phyloP scores from a whole-genome alignment of 148 eudicot species.

The Fagopyrum homotropicum region DNA sequence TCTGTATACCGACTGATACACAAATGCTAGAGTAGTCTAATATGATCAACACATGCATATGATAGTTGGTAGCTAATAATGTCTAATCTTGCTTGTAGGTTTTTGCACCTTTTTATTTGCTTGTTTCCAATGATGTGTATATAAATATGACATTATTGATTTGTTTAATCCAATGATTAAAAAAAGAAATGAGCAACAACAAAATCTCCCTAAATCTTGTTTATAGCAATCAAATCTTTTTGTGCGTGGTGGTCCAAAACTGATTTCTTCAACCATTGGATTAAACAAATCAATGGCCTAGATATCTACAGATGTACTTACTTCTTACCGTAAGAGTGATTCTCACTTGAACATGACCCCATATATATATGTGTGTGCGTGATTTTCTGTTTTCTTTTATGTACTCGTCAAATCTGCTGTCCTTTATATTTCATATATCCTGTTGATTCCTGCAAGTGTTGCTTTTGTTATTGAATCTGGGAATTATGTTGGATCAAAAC shows the following conservation, averaged over 20 bases:
- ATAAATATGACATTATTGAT: not conserved
- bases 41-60: not conserved
- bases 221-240: no score
- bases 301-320: no score
- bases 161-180: no score
- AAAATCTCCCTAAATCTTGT: no score
- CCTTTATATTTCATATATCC: not conserved
- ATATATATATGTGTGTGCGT: no score
- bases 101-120: not conserved
- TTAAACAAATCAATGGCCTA: no score
- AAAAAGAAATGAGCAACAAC: no score
- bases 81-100: not conserved
- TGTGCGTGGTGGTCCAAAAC: no score
- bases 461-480: not conserved
- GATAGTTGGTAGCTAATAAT: not conserved
- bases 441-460: not conserved
- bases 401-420: not conserved
- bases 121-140: not conserved
- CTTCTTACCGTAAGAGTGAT: no score
- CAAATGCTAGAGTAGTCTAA: not conserved
- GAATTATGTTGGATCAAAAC: no score
- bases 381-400: not conserved
- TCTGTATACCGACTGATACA: not conserved
- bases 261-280: no score
- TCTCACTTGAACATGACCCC: no score